Percentiles rank a stretch among this genome's conserved stretches.
Conservation (phyloP, 1,284 basidiomycete genomes). For the Leucoagaricus sp. region DNA sequence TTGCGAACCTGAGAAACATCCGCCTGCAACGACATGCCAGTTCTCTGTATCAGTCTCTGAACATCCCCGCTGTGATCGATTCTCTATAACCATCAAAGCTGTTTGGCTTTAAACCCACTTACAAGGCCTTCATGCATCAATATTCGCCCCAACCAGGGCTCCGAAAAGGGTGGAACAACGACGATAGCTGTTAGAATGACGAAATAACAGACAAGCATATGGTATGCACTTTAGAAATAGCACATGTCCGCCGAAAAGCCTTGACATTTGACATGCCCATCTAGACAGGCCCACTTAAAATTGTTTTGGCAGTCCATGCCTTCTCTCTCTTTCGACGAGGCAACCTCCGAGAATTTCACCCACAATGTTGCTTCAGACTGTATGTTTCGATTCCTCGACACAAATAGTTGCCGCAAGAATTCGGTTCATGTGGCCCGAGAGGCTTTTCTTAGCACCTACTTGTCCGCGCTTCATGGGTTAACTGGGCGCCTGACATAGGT, state of each 20-base stretch:
- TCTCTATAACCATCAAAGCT: background rate
- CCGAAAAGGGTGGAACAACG: background rate
- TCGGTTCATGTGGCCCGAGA: background rate
- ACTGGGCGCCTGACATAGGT: background rate
- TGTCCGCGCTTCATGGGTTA: background rate
- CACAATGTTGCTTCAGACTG: background rate
- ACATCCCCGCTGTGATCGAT: conserved; percentile 1
- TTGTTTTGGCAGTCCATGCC: background rate
- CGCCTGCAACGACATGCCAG: too few species aligned
- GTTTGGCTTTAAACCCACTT: background rate
- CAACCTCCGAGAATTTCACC: background rate
- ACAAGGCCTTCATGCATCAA: background rate
- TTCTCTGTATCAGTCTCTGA: background rate
- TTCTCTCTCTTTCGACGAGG: background rate
- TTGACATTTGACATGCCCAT: background rate
- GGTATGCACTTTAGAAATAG: background rate
- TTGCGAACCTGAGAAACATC: too few species aligned
- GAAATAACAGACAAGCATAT: background rate
- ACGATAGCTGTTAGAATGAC: background rate
- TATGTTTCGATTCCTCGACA: background rate
- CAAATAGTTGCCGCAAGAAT: background rate
- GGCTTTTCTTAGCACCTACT: background rate
- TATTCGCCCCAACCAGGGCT: background rate
- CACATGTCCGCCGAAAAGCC: background rate
- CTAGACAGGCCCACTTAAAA: background rate